A percentile compares a stretch with the other conserved stretches of the same genome.
phyloP scores from a whole-genome alignment of 805 yeast species.

The Dipodascus geniculatus region DNA sequence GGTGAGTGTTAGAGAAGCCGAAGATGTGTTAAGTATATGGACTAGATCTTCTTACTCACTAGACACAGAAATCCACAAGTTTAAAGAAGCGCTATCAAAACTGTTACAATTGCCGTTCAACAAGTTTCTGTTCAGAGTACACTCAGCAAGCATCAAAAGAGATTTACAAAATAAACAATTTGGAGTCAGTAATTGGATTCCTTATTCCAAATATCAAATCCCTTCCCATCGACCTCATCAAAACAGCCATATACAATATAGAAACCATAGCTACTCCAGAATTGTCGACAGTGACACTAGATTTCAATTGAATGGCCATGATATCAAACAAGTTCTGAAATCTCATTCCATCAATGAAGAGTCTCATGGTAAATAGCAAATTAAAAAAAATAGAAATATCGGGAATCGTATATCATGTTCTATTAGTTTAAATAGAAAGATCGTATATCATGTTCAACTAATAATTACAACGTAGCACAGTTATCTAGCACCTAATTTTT shows the following conservation, averaged over 20 bases:
- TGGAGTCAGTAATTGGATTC: neutral
- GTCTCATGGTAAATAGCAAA: no score
- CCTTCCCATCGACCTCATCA: no score
- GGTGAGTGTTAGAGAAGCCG: slow-evolving; percentile 46
- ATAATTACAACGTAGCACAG: neutral
- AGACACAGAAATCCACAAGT: slow-evolving; percentile 8
- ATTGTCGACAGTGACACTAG: no score
- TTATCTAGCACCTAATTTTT: slow-evolving; percentile 86
- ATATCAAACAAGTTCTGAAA: no score
- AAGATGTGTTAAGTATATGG: slow-evolving; percentile 52
- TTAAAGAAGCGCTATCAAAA: slow-evolving; percentile 22
- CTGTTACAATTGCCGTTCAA: slow-evolving; percentile 11
- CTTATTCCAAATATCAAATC: no score
- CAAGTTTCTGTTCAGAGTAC: slow-evolving; percentile 21
- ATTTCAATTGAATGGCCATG: no score
- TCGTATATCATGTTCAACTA: neutral
- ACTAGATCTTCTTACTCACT: slow-evolving; percentile 22
- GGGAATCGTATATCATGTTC: no score
- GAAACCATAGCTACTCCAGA: no score
- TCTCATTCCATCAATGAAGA: no score
- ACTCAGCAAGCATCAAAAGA: slow-evolving; percentile 21
- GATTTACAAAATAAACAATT: slow-evolving; percentile 3
- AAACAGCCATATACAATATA: no score
- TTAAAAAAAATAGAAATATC: no score
- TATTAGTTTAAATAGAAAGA: neutral